Conservation (phyloP, 1,284 basidiomycete genomes). For the Phenoliferia sp. region DNA sequence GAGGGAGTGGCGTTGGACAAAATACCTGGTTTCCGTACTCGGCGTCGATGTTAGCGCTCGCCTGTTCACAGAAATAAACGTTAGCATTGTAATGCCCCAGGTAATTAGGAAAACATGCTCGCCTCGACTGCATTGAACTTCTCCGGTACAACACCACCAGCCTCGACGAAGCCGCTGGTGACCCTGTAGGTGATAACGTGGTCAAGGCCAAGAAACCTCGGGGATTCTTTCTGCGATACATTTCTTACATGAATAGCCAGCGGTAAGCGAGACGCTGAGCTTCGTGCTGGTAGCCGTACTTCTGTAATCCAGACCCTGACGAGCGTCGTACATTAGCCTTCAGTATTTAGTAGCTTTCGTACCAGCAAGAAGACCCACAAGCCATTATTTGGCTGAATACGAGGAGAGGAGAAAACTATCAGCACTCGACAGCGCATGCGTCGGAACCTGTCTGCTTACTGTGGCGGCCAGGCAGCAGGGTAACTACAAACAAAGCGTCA, state of each 20-base stretch:
- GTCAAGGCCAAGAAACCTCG: background rate
- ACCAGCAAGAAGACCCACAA: slow-evolving; percentile 12
- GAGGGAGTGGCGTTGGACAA: background rate
- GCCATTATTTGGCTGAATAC: slow-evolving; percentile 30
- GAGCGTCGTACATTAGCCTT: slow-evolving; percentile 37
- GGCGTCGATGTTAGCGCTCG: slow-evolving; percentile 88
- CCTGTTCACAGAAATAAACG: too few species aligned
- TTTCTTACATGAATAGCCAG: slow-evolving; percentile 85
- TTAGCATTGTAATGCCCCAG: too few species aligned
- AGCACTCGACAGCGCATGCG: background rate
- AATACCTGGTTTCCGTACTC: slow-evolving; percentile 71
- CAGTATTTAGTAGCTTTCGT: background rate
- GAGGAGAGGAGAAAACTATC: background rate
- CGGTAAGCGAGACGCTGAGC: slow-evolving; percentile 89
- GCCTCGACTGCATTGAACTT: slow-evolving; percentile 92
- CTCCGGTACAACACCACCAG: slow-evolving; percentile 40
- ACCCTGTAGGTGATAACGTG: slow-evolving; percentile 53
- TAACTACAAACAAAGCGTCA: slow-evolving; percentile 18
- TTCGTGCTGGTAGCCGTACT: slow-evolving; percentile 91
- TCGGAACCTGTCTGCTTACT: background rate
- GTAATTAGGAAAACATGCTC: too few species aligned
- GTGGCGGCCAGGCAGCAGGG: slow-evolving; percentile 52
- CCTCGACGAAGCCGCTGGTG: slow-evolving; percentile 49
- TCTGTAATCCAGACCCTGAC: slow-evolving; percentile 95
- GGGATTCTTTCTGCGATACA: too few species aligned